Percentiles rank a stretch among this genome's conserved stretches.
Conservation (phyloP, 352 stramenopile genomes). For the Globisporangium rhizosaccharum region DNA sequence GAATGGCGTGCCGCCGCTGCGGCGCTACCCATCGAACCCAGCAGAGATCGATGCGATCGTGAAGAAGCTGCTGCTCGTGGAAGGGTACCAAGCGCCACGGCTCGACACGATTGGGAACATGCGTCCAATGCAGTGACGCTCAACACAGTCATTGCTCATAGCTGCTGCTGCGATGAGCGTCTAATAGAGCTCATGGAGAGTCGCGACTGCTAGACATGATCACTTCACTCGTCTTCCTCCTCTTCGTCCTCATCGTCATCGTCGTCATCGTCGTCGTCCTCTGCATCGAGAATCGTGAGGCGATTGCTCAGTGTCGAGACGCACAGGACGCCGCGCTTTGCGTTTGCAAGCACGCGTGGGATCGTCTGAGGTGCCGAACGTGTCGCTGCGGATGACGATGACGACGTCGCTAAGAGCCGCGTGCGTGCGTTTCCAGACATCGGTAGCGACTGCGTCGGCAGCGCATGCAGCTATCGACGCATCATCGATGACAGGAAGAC, state of each 20-base stretch:
- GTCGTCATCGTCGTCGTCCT: slow-evolving; percentile 37
- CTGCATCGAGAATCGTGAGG: slow-evolving; percentile 53
- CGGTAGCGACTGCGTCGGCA: not conserved
- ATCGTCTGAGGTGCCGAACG: not conserved
- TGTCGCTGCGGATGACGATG: slow-evolving; percentile 4
- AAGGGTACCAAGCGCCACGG: slow-evolving; percentile 38
- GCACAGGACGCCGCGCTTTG: slow-evolving; percentile 50
- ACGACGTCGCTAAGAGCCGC: slow-evolving; percentile 16
- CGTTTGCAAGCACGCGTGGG: slow-evolving; percentile 34
- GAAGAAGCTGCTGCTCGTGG: slow-evolving; percentile 36
- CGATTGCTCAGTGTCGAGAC: slow-evolving; percentile 23
- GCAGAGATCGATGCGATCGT: slow-evolving; percentile 44
- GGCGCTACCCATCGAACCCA: slow-evolving; percentile 28
- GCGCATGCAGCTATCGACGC: not conserved
- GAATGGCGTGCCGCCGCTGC: slow-evolving; percentile 7
- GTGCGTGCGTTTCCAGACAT: slow-evolving; percentile 8
- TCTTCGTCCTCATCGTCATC: slow-evolving; percentile 5
- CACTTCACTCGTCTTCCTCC: not conserved
- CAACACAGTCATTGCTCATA: too few species aligned
- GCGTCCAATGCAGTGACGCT: not conserved
- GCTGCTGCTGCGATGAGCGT: too few species aligned
- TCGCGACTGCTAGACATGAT: too few species aligned
- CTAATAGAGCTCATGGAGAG: too few species aligned
- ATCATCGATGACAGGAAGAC: not conserved
- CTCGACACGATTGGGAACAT: not conserved